Percentiles rank a stretch among this genome's conserved stretches.
Conservation (phyloP, 2,329 filamentous ascomycete genomes). For the Lasiodiplodia citricola region DNA sequence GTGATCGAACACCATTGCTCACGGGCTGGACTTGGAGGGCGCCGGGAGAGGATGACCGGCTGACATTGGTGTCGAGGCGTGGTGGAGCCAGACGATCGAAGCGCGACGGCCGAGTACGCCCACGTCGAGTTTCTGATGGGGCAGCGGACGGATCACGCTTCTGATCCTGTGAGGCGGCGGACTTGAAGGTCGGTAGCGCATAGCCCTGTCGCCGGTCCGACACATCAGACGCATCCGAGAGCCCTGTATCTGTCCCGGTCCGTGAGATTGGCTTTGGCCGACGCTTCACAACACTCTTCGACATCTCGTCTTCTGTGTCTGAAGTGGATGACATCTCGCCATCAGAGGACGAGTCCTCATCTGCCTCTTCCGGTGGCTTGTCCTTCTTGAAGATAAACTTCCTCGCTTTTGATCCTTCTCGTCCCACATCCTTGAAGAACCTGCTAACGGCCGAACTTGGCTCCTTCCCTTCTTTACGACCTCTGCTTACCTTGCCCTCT, state of each 20-base stretch:
- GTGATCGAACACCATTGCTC: not conserved
- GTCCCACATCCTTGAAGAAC: conserved; percentile 77
- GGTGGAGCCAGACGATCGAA: conserved; percentile 55
- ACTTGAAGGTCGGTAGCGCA: conserved; percentile 23
- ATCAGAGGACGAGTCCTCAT: conserved; percentile 33
- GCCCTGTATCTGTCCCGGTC: conserved; percentile 10
- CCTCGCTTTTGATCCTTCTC: conserved; percentile 66
- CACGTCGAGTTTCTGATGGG: conserved; percentile 30
- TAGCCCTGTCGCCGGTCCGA: conserved; percentile 14
- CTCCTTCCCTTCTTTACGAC: conserved; percentile 44
- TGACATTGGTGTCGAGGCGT: conserved; percentile 51
- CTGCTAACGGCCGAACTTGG: conserved; percentile 65
- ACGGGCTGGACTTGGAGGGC: not conserved
- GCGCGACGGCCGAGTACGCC: conserved; percentile 47
- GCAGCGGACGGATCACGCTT: not conserved
- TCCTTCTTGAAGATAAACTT: conserved; percentile 67
- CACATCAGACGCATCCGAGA: conserved; percentile 10
- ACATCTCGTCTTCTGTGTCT: conserved; percentile 48
- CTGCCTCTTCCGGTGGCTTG: conserved; percentile 39
- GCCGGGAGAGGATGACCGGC: conserved; percentile 25
- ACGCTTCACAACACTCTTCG: conserved; percentile 18
- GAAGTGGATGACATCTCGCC: conserved; percentile 54
- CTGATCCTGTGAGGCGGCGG: conserved; percentile 4
- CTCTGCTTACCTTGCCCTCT: conserved; percentile 32
- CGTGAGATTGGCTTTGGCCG: conserved; percentile 9